Conservation (phyloP, 768 basidiomycete species). For the Podaxis pistillaris region DNA sequence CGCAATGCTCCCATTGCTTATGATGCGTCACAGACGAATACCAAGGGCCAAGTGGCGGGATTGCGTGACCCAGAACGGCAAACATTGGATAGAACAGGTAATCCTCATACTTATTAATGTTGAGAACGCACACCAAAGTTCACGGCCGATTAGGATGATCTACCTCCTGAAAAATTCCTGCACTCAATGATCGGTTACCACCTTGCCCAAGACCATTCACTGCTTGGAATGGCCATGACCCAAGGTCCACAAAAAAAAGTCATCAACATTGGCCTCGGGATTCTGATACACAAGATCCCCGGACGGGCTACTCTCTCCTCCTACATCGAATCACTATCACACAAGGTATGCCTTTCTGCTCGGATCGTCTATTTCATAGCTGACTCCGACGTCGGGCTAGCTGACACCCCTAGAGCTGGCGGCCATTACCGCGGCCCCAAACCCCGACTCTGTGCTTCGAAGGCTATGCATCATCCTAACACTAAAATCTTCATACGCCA, state of each 20-base stretch:
- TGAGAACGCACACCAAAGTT: neutral
- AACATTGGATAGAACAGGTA: conserved; percentile 84
- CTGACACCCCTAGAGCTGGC: conserved; percentile 37
- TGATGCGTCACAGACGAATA: conserved; percentile 84
- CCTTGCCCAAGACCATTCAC: conserved; percentile 61
- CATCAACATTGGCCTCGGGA: neutral
- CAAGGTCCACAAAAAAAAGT: conserved; percentile 76
- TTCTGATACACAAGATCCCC: conserved; percentile 43
- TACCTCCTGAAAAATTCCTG: conserved; percentile 63
- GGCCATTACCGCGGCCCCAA: conserved; percentile 47
- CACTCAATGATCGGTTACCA: conserved; percentile 82
- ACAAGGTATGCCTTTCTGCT: conserved; percentile 56
- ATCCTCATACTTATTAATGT: no score
- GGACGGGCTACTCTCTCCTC: conserved; percentile 57
- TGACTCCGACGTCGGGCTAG: conserved; percentile 11
- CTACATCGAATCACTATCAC: conserved; percentile 70
- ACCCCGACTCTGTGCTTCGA: conserved; percentile 65
- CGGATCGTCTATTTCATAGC: conserved; percentile 2
- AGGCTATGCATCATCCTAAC: conserved; percentile 77
- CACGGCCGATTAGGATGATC: conserved; percentile 46
- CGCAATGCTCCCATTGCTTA: conserved; percentile 75
- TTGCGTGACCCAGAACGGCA: conserved; percentile 55
- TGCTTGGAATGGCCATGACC: conserved; percentile 85
- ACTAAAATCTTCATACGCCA: conserved; percentile 79
- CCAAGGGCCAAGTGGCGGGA: conserved; percentile 76